A percentile compares a stretch with the other conserved stretches of the same genome.
phyloP scores from a whole-genome alignment of 2,329 filamentous ascomycete genomes.

The Aspergillus ustus region DNA sequence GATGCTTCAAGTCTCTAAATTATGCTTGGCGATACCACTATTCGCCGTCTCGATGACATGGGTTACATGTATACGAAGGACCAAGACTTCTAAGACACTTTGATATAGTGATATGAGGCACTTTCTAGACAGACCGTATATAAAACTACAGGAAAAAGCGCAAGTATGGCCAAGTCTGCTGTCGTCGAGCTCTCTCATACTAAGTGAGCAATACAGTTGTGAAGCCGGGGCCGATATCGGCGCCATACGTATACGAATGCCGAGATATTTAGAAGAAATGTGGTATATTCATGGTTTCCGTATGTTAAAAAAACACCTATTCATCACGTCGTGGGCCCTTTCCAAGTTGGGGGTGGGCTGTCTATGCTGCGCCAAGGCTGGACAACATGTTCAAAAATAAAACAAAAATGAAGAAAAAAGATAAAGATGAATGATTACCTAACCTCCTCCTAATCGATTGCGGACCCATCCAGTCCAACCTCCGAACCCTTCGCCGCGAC shows the following conservation, averaged over 20 bases:
- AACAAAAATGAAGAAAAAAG: neutral
- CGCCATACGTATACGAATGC: too few relatives aligned
- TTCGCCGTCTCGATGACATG: neutral
- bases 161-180: neutral
- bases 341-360: neutral
- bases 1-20: neutral
- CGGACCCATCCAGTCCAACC: constrained; percentile 32
- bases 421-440: constrained; percentile 14
- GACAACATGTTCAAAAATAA: neutral
- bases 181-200: neutral
- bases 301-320: neutral
- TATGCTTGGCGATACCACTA: neutral
- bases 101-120: neutral
- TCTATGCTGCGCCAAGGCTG: neutral
- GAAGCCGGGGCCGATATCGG: too few relatives aligned
- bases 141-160: neutral
- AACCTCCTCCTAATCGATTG: constrained; percentile 24
- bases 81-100: neutral
- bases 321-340: constrained; percentile 11
- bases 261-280: neutral
- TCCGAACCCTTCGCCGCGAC: constrained; percentile 22
- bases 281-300: neutral
- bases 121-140: neutral
- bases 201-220: too few relatives aligned
- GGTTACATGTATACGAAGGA: too few relatives aligned